These are phyloP conservation scores for Candida sp. DNA, from an alignment of 1,139 yeast genomes.

Conservation along the genomic window DNA sequence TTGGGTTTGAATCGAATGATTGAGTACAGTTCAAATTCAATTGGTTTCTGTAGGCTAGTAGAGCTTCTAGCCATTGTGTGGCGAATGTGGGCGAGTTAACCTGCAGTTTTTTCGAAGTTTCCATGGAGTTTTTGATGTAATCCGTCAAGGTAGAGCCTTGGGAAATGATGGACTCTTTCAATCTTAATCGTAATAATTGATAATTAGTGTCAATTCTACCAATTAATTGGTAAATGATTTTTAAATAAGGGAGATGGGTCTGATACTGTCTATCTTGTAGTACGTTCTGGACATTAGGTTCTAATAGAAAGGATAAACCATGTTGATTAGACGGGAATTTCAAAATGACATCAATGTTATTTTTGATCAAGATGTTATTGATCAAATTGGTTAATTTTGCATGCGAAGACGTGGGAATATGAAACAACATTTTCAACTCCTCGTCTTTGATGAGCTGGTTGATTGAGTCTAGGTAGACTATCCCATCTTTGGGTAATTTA, in stretches of 20 bases:
- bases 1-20: slow-evolving; percentile 48
- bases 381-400: slow-evolving; percentile 54
- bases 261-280: slow-evolving; percentile 14
- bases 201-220: slow-evolving; percentile 53
- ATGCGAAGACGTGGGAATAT: slow-evolving; percentile 51
- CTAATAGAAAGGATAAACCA: slow-evolving; percentile 59
- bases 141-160: slow-evolving; percentile 33
- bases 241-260: slow-evolving; percentile 23
- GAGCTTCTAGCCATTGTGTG: slow-evolving; percentile 63
- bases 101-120: slow-evolving; percentile 5
- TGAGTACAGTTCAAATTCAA: slow-evolving; percentile 44
- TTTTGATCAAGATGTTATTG: slow-evolving; percentile 62
- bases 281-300: slow-evolving; percentile 22
- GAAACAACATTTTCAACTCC: slow-evolving; percentile 50
- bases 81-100: slow-evolving; percentile 49
- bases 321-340: slow-evolving; percentile 47
- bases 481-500: slow-evolving; percentile 31
- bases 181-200: slow-evolving; percentile 45
- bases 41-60: slow-evolving; percentile 53
- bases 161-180: slow-evolving; percentile 45
- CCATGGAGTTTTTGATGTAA: slow-evolving; percentile 20
- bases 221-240: slow-evolving; percentile 47
- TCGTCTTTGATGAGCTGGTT: slow-evolving; percentile 57
- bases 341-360: slow-evolving; percentile 45
- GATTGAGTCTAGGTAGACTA: slow-evolving; percentile 53